Evolutionary conservation across 257 asterid genomes (phyloP).

Genomic region (Nicotiana noctiflora): DNA sequence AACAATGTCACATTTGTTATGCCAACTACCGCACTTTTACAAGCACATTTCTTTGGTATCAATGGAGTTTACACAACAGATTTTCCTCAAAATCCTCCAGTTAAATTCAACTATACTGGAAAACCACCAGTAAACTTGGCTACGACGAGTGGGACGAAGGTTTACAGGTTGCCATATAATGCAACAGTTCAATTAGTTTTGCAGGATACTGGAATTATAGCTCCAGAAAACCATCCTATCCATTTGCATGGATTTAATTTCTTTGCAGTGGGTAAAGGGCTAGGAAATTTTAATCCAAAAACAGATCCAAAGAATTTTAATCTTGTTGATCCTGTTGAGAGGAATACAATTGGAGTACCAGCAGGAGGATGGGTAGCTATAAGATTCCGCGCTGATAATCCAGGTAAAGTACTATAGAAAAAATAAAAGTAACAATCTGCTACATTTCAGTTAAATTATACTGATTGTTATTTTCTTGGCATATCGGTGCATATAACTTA

Average conservation of each 20-base stretch:
- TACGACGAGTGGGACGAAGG: too few species aligned
- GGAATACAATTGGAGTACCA: conserved; percentile 62
- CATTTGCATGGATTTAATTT: conserved; percentile 69
- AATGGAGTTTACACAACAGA: conserved; percentile 59
- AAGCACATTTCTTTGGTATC: conserved; percentile 44
- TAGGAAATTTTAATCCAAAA: conserved; percentile 46
- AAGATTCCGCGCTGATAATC: conserved; percentile 56
- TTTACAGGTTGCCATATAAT: neutral
- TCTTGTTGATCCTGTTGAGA: conserved; percentile 59
- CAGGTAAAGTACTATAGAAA: conserved; percentile 33
- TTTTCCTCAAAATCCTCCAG: conserved; percentile 43
- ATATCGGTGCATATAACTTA: neutral
- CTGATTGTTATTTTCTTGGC: too few species aligned
- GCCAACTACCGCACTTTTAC: conserved; percentile 47
- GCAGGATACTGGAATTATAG: conserved; percentile 52
- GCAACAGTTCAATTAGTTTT: conserved; percentile 44
- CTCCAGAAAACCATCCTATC: conserved; percentile 52
- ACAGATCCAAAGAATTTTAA: conserved; percentile 42
- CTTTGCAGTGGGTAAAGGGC: conserved; percentile 45
- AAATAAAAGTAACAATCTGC: neutral
- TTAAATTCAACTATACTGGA: too few species aligned
- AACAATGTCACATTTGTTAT: conserved; percentile 59
- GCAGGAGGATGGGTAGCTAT: conserved; percentile 72
- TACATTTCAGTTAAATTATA: too few species aligned
- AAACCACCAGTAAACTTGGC: too few species aligned